Evolutionary conservation across 176 grass and related monocot species (phyloP).

Genomic region (Tuctoria greenei): DNA sequence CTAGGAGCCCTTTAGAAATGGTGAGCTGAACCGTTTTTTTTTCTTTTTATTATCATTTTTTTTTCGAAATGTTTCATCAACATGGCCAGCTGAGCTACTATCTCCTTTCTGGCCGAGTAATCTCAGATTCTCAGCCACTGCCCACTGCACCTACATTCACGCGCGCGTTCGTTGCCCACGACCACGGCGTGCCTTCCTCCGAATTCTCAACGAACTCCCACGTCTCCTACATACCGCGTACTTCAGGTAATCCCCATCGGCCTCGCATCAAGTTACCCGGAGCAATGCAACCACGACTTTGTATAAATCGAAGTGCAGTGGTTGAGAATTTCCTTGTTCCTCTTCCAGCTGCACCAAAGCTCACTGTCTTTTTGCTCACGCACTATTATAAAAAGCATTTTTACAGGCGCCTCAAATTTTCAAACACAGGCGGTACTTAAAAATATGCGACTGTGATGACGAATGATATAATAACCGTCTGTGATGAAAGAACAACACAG

Average conservation of each 20-base stretch:
- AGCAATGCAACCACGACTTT: not conserved
- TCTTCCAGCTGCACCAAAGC: constrained; percentile 16
- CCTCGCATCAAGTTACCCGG: not conserved
- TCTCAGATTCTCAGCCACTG: too few species aligned
- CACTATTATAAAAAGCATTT: too few species aligned
- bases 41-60: too few species aligned
- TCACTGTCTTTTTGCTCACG: not conserved
- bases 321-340: not conserved
- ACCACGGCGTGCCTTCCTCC: constrained; percentile 40
- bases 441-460: too few species aligned
- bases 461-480: too few species aligned
- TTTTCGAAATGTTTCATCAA: too few species aligned
- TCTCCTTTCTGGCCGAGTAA: too few species aligned
- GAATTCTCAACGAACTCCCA: constrained; percentile 48
- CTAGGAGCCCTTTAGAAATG: not conserved
- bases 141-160: constrained; percentile 32
- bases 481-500: too few species aligned
- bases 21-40: too few species aligned
- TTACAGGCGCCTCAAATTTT: too few species aligned
- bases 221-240: constrained; percentile 19
- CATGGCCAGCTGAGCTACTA: not conserved
- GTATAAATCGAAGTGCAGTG: constrained; percentile 6
- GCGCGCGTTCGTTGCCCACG: constrained; percentile 34
- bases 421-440: too few species aligned
- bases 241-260: constrained; percentile 21